These are phyloP conservation scores for Dryas integrifolia DNA, from an alignment of 331 rosid species.

Conservation along the genomic window DNA sequence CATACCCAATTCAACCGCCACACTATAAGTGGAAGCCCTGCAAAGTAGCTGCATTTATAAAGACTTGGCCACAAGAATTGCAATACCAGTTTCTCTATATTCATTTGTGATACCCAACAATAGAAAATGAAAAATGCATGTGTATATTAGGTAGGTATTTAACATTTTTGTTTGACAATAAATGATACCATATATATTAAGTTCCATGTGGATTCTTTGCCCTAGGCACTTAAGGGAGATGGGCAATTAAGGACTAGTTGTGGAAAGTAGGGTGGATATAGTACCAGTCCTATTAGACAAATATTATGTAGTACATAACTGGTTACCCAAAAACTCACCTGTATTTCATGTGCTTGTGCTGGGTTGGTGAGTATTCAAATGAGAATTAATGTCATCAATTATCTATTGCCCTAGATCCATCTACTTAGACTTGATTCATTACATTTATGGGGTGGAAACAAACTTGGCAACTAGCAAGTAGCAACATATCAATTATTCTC, in stretches of 20 bases:
- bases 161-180: constrained; percentile 13
- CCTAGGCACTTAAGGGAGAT: background rate
- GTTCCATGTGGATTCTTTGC: background rate
- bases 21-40: constrained; percentile 26
- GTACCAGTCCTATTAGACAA: background rate
- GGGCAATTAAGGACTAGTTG: background rate
- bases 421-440: background rate
- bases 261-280: background rate
- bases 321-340: background rate
- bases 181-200: background rate
- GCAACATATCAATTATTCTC: background rate
- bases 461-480: background rate
- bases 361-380: constrained; percentile 4
- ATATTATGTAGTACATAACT: background rate
- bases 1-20: background rate
- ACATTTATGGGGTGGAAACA: background rate
- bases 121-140: background rate
- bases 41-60: background rate
- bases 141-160: constrained; percentile 10
- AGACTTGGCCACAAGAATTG: background rate
- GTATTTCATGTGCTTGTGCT: constrained; percentile 15
- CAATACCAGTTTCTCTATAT: background rate
- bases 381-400: constrained; percentile 1
- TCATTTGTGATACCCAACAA: background rate
- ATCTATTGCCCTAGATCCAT: background rate